These are phyloP conservation scores for Metschnikowia hibisci DNA, from an alignment of 805 yeast genomes.

Conservation along the genomic window DNA sequence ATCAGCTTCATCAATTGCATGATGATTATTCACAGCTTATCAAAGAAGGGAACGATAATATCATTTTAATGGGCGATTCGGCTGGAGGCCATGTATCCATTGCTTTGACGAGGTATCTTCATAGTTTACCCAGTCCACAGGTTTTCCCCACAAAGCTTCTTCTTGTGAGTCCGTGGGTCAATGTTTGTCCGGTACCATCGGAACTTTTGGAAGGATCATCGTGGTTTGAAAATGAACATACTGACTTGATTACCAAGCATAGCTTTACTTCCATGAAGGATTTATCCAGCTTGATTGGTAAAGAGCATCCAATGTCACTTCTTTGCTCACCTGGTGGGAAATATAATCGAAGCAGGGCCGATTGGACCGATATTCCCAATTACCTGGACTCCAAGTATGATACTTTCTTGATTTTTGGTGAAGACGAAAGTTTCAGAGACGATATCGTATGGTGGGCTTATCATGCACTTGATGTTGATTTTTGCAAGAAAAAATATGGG, in stretches of 20 bases:
- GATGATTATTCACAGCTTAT: slow-evolving; percentile 23
- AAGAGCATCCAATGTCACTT: slow-evolving; percentile 15
- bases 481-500: slow-evolving; percentile 20
- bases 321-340: slow-evolving; percentile 25
- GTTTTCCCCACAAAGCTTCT: slow-evolving; percentile 26
- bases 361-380: slow-evolving; percentile 34
- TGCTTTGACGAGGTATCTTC: slow-evolving; percentile 27
- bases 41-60: slow-evolving; percentile 23
- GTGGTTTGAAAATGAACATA: slow-evolving; percentile 26
- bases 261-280: slow-evolving; percentile 8
- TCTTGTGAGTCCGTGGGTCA: slow-evolving; percentile 39
- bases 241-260: slow-evolving; percentile 15
- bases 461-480: slow-evolving; percentile 23
- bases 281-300: slow-evolving; percentile 11
- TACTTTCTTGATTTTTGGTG: slow-evolving; percentile 35
- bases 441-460: slow-evolving; percentile 34
- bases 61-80: slow-evolving; percentile 39
- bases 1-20: slow-evolving; percentile 30
- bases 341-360: slow-evolving; percentile 20
- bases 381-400: slow-evolving; percentile 23
- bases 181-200: slow-evolving; percentile 21
- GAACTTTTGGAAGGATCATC: slow-evolving; percentile 31
- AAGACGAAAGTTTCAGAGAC: slow-evolving; percentile 41
- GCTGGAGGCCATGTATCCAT: slow-evolving; percentile 41
- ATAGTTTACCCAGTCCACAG: slow-evolving; percentile 7